Evolutionary conservation across 2,329 filamentous ascomycete species (phyloP).

Genomic region (Botrytis tulipae): DNA sequence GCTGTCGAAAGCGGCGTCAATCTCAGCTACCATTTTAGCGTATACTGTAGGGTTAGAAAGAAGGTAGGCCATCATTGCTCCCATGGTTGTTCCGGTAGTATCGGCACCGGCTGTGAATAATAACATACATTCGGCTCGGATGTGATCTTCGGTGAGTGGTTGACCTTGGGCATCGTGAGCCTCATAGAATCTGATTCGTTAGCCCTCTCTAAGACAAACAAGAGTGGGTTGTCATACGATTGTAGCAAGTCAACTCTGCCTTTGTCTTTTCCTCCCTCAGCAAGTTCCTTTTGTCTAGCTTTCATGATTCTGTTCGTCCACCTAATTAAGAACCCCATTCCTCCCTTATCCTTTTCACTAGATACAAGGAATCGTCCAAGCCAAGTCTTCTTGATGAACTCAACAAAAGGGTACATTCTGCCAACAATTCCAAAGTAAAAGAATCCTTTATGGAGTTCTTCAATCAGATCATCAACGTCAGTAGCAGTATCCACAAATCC

Average conservation of each 20-base stretch:
- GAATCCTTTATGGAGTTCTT: constrained; percentile 49
- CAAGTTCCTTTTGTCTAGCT: constrained; percentile 48
- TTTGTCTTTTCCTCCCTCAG: constrained; percentile 45
- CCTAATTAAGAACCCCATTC: constrained; percentile 55
- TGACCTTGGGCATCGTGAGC: constrained; percentile 2
- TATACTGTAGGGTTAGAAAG: constrained; percentile 9
- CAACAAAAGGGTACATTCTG: constrained; percentile 51
- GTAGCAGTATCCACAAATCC: constrained; percentile 53
- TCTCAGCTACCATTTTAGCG: constrained; percentile 9
- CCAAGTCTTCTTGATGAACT: constrained; percentile 53
- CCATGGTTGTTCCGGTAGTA: constrained; percentile 15
- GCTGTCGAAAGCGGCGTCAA: constrained; percentile 5
- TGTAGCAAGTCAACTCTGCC: constrained; percentile 54
- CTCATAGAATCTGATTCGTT: constrained; percentile 14
- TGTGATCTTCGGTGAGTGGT: constrained; percentile 8
- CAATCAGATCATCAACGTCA: constrained; percentile 54
- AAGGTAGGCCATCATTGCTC: constrained; percentile 15
- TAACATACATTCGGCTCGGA: constrained; percentile 16
- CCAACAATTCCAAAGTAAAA: constrained; percentile 45
- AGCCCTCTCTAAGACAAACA: neutral
- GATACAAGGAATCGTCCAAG: constrained; percentile 53
- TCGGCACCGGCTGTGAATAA: constrained; percentile 17
- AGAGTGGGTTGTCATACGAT: constrained; percentile 38
- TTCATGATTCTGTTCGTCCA: constrained; percentile 55
- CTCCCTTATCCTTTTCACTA: constrained; percentile 51